A percentile compares a stretch with the other conserved stretches of the same genome.
These are phyloP conservation scores for Pseudonitzschia multiseries DNA, from an alignment of 108 stramenopile species.

Conservation along the genomic window DNA sequence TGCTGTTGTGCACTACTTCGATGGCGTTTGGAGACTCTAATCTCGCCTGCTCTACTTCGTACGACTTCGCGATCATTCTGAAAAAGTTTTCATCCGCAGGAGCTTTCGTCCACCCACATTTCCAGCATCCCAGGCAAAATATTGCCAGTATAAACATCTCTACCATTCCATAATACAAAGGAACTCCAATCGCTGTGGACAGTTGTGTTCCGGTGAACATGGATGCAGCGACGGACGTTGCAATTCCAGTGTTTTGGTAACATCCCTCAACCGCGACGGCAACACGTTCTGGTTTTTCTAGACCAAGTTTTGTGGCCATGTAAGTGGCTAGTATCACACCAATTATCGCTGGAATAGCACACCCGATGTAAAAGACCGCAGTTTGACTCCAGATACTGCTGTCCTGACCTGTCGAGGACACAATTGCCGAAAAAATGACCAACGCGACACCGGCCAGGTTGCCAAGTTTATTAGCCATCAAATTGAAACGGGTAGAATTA, in stretches of 20 bases:
- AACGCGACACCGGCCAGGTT: constrained; percentile 78
- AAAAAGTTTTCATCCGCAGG: constrained; percentile 57
- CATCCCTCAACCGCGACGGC: constrained; percentile 82
- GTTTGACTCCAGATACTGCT: constrained; percentile 71
- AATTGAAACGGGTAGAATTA: constrained; percentile 50
- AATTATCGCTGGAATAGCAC: constrained; percentile 63
- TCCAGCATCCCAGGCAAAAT: constrained; percentile 67
- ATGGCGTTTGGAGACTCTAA: constrained; percentile 46
- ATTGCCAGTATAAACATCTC: constrained; percentile 62
- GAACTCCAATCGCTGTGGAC: constrained; percentile 68
- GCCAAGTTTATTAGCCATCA: constrained; percentile 62
- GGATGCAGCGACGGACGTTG: constrained; percentile 74
- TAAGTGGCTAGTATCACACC: constrained; percentile 65
- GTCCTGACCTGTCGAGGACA: constrained; percentile 56
- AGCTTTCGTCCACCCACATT: constrained; percentile 75
- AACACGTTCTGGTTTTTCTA: constrained; percentile 86
- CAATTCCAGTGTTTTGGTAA: constrained; percentile 88
- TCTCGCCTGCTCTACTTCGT: constrained; percentile 48
- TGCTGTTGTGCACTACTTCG: constrained; percentile 42
- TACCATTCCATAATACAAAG: constrained; percentile 68
- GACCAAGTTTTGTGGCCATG: constrained; percentile 51
- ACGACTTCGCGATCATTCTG: constrained; percentile 45
- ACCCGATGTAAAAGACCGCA: constrained; percentile 70
- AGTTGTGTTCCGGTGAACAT: constrained; percentile 59
- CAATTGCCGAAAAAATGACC: constrained; percentile 58